Conservation (phyloP, 2,329 filamentous ascomycete species). For the Tolypocladium tropicale region DNA sequence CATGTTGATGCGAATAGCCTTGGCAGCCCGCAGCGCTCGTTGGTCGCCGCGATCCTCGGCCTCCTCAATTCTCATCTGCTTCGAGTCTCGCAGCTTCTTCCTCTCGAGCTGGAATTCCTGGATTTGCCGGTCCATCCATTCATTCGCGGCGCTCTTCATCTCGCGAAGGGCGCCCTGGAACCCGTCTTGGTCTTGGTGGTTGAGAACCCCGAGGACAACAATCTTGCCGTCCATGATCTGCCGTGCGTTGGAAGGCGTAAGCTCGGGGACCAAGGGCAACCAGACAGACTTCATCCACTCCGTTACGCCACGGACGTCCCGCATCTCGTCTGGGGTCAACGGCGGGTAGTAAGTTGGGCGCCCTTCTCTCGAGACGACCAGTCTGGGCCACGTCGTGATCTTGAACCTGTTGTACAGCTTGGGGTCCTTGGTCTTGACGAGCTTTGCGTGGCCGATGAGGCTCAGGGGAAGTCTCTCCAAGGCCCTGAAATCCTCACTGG, state of each 20-base stretch:
- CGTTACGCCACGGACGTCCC: constrained; percentile 67
- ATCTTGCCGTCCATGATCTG: constrained; percentile 94
- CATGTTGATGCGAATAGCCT: constrained; percentile 87
- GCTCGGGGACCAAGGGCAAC: constrained; percentile 89
- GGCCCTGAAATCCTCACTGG: constrained; percentile 81
- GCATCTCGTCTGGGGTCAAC: constrained; percentile 83
- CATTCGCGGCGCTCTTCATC: constrained; percentile 87
- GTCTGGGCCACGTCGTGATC: constrained; percentile 91
- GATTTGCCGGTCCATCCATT: constrained; percentile 97
- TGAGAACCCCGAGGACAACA: constrained; percentile 86
- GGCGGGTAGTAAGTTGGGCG: constrained; percentile 84
- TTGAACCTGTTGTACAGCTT: constrained; percentile 74
- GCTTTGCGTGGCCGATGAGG: constrained; percentile 80
- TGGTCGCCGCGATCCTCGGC: constrained; percentile 89
- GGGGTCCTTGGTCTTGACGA: constrained; percentile 82
- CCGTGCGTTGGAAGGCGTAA: constrained; percentile 80
- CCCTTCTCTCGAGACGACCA: constrained; percentile 82
- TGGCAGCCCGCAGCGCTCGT: constrained; percentile 74
- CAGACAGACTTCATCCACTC: constrained; percentile 95
- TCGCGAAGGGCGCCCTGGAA: constrained; percentile 74
- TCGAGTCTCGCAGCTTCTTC: constrained; percentile 86
- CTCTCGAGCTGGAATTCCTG: constrained; percentile 86
- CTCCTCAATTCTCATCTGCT: constrained; percentile 92
- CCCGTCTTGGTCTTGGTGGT: constrained; percentile 66
- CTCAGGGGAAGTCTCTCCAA: constrained; percentile 78